Evolutionary conservation across 2,329 filamentous ascomycete genomes (phyloP), one percentile per base, ranked within the genome.

Genomic region (Gnomoniopsis smithogilvyi): DNA sequence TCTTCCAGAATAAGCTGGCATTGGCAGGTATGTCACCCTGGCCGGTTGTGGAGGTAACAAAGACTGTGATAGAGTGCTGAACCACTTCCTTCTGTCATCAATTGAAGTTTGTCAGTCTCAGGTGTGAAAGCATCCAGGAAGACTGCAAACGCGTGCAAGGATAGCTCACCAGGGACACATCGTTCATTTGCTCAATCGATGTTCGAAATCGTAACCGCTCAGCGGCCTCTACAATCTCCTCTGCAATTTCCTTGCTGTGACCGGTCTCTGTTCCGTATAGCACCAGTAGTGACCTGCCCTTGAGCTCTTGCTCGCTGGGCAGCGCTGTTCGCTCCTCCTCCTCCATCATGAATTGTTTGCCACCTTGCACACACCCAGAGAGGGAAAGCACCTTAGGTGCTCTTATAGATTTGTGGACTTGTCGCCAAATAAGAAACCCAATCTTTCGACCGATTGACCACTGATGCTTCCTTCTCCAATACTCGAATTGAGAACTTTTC

Each of bases 201-300:
- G 88, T 90, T 63, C 82, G 74, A 73, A 98, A 97, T 67, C 87
- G 91, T 59, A 97, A 76, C 34, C 94, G 83, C 74, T 94, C 87
- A 38, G 86, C 83, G 64, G 91, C 74, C 45, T 87, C 81, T 43
- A 88, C 91, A 62, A 98, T 78, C 71, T 97, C 92, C 68, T 92
- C 87, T 21, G 95, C 94, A 63, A 94, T 85, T 74, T 98, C 94
- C 73, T 96, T 91, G 56, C 92, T 89, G 69, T 95, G 97, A 58
- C 95, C 95, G 22, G 93, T 98, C 77, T 99, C 95, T 43, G 94
- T 96, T 57, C 92, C 95, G 75, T 96, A 99, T 36, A 96, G 81
- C 59, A 99, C 81, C 65, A 96, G 83, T 52, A 83, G 73, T 60
- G 74, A 76, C 65, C 82, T 72, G 64, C 64, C 60, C 15, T 65